Conservation (phyloP, 1,284 basidiomycete species). For the Cutaneotrichosporon sp. region DNA sequence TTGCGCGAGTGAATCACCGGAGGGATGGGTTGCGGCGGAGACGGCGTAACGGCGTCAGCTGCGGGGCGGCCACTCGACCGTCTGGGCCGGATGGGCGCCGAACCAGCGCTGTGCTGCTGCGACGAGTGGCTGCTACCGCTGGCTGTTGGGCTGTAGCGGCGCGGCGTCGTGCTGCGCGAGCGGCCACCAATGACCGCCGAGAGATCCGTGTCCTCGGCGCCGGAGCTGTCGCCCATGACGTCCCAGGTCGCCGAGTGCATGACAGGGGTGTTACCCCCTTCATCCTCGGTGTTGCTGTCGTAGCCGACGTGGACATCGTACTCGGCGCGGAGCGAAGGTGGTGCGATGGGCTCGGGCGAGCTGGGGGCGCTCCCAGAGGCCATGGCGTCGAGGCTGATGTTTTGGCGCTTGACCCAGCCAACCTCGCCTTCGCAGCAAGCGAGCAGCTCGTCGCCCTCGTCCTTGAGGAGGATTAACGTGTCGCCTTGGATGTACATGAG, state of each 20-base stretch:
- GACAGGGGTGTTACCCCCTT: not conserved
- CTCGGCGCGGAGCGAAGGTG: not conserved
- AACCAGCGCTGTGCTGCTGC: not conserved
- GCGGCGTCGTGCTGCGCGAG: not conserved
- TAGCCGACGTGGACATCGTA: not conserved
- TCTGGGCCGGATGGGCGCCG: not conserved
- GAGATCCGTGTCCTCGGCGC: not conserved
- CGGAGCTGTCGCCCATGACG: not conserved
- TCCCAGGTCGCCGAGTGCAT: not conserved
- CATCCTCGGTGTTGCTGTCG: not conserved
- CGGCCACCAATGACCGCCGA: not conserved
- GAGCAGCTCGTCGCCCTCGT: conserved; percentile 60
- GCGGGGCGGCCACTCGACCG: not conserved
- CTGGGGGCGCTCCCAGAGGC: conserved; percentile 29
- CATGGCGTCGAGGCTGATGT: conserved; percentile 10
- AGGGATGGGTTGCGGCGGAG: not conserved
- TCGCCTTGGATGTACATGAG: conserved; percentile 89
- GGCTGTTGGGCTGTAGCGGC: not conserved
- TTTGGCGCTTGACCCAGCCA: conserved; percentile 68
- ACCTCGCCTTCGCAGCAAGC: conserved; percentile 91
- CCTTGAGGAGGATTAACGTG: conserved; percentile 76
- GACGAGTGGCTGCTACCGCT: conserved; percentile 1
- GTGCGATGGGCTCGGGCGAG: conserved; percentile 1
- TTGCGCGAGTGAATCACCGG: not conserved
- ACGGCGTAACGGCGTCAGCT: not conserved